Base-by-base conservation (phyloP, 2,329 filamentous ascomycete species). In the Zarea fungicola region DNA sequence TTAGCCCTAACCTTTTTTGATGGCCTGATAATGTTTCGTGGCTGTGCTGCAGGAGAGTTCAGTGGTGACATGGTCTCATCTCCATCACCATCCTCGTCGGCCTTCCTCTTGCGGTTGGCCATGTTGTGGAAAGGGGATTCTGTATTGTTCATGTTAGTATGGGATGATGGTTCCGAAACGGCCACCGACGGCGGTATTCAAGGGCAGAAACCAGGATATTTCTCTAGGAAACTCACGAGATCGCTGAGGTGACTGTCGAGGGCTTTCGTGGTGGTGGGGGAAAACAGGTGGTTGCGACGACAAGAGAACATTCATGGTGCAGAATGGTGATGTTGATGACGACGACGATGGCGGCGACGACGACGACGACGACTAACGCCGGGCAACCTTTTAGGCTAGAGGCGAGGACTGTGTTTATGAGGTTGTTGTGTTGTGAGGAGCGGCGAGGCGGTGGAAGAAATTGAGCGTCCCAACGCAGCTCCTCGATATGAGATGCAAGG, bases 21-120 rank as follows among this genome's bases (percentile, higher is more conserved):
- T 14, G 80, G 78, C 55, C 85, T 73, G 47, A 80, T 73, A 23
- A 95, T 80, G 49, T 83, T 74, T 60, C 89, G 81, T 55, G 82
- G 73, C 56, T 84, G 74, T 51, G 87, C 78, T 53, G 87, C 85
- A 41, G 92, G 90, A 32, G 92, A 96, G 67, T 80, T 84, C 52
- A 81, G 80, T 6, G 92, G 91, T 31, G 92, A 96, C 60, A 92
- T 84, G 52, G 86, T 89, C 89, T 97, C 96, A 62, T 90, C 89
- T 29, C 66, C 67, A 64, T 91, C 87, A 63, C 85, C 84, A 55
- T 92, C 88, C 44, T 85, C 82, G 50, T 85, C 82, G 61, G 89
- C 90, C 76, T 97, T 97, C 69, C 93, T 85, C 77, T 97, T 97
- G 58, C 78, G 74, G 58, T 67, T 72, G 16, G 66, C 57, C 75